Conservation (phyloP, 345 rosid genomes). For the Eucalyptus fibrosa region DNA sequence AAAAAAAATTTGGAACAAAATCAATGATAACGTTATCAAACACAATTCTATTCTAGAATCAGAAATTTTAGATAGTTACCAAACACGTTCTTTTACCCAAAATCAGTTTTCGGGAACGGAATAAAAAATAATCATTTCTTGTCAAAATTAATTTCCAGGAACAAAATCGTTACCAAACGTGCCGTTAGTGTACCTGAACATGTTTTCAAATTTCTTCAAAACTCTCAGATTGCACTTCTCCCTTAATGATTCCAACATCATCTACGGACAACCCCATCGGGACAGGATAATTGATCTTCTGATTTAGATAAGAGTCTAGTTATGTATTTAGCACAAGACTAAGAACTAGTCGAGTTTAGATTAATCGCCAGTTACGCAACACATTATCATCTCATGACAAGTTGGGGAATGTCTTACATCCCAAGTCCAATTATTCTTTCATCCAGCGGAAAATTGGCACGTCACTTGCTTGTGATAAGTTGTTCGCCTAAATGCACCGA, state of each 20-base stretch:
- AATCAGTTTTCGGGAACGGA: no score
- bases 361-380: neutral
- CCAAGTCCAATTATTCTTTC: neutral
- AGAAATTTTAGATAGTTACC: no score
- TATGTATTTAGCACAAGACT: neutral
- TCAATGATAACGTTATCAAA: no score
- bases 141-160: no score
- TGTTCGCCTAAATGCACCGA: neutral
- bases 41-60: no score
- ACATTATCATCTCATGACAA: neutral
- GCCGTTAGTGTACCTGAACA: no score
- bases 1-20: no score
- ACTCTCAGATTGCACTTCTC: neutral
- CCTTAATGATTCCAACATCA: neutral
- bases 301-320: neutral
- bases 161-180: no score
- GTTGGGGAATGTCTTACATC: neutral
- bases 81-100: no score
- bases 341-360: neutral
- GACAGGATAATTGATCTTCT: neutral
- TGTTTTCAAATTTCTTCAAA: neutral
- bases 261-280: neutral
- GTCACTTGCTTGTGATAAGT: neutral
- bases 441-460: neutral
- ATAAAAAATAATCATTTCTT: no score